Evolutionary conservation across 2,329 filamentous ascomycete species (phyloP).

Genomic region (Colletotrichum tabaci): DNA sequence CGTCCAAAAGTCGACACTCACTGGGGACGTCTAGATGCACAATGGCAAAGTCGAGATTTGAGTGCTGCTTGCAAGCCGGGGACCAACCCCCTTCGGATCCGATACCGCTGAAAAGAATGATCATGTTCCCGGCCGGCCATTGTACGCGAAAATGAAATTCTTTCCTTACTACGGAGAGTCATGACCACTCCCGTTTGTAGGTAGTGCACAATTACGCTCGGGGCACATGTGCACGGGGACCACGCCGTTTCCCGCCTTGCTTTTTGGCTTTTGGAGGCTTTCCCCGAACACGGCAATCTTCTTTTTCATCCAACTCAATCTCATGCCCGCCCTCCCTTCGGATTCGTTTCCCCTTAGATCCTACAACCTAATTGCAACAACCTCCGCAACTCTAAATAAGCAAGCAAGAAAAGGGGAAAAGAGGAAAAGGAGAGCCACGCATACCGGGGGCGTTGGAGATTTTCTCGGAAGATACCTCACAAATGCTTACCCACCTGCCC

Average conservation of each 20-base stretch:
- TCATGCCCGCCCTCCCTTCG: neutral
- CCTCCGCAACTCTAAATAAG: neutral
- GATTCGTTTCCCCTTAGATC: neutral
- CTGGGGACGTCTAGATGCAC: neutral
- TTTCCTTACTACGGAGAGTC: conserved; percentile 3
- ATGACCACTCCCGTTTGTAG: neutral
- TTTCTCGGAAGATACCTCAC: too few relatives aligned
- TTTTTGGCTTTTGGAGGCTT: conserved; percentile 3
- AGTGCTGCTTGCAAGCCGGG: neutral
- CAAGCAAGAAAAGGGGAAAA: too few relatives aligned
- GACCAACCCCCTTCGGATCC: neutral
- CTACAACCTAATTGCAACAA: conserved; percentile 11
- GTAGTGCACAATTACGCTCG: neutral
- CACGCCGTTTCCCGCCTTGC: conserved; percentile 6
- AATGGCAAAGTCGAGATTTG: neutral
- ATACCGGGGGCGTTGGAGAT: too few relatives aligned
- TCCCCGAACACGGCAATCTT: conserved; percentile 6
- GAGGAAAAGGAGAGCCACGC: too few relatives aligned
- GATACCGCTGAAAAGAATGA: neutral
- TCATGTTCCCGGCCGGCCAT: neutral
- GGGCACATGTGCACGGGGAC: conserved; percentile 6
- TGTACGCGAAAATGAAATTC: neutral
- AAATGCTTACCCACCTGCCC: neutral
- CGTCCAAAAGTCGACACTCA: conserved; percentile 1
- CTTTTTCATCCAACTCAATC: conserved; percentile 1